Conservation (phyloP, 2,329 filamentous ascomycete genomes). For the Metarhizium album region DNA sequence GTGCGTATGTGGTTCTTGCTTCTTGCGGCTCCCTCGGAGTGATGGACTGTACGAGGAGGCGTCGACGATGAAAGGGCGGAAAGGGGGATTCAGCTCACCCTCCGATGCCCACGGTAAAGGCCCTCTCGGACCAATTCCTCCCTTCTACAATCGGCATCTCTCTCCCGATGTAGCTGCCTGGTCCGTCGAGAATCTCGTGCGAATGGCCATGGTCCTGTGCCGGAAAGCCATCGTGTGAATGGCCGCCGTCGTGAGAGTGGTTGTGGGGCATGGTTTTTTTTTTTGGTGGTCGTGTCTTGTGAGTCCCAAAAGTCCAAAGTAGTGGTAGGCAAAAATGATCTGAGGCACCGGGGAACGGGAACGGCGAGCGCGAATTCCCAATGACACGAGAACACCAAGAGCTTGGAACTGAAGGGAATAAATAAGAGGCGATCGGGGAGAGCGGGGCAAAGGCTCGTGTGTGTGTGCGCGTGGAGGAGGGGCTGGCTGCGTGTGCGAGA, state of each 20-base stretch:
- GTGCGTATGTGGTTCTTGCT: too few relatives aligned
- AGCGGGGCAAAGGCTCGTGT: not conserved
- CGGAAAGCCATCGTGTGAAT: conserved; percentile 48
- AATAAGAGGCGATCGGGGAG: not conserved
- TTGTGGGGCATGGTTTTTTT: conserved; percentile 23
- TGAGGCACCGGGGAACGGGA: too few relatives aligned
- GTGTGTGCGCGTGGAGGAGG: conserved; percentile 13
- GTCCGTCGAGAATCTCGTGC: conserved; percentile 90
- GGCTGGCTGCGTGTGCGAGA: not conserved
- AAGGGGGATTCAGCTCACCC: conserved; percentile 51
- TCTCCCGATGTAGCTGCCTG: conserved; percentile 77
- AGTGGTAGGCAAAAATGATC: too few relatives aligned
- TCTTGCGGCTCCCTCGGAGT: too few relatives aligned
- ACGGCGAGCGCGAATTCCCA: too few relatives aligned
- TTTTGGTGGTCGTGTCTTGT: too few relatives aligned
- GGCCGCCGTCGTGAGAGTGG: conserved; percentile 45
- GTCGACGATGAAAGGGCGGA: not conserved
- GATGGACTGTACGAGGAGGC: too few relatives aligned
- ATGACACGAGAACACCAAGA: too few relatives aligned
- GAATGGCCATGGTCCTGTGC: conserved; percentile 78
- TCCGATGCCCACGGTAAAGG: conserved; percentile 96
- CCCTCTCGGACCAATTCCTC: conserved; percentile 75
- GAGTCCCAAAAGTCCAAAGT: too few relatives aligned
- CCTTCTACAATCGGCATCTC: conserved; percentile 93
- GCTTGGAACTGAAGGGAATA: too few relatives aligned